Evolutionary conservation across 495 filamentous ascomycete genomes (phyloP).

Genomic region (Trichoderma asperelloides): DNA sequence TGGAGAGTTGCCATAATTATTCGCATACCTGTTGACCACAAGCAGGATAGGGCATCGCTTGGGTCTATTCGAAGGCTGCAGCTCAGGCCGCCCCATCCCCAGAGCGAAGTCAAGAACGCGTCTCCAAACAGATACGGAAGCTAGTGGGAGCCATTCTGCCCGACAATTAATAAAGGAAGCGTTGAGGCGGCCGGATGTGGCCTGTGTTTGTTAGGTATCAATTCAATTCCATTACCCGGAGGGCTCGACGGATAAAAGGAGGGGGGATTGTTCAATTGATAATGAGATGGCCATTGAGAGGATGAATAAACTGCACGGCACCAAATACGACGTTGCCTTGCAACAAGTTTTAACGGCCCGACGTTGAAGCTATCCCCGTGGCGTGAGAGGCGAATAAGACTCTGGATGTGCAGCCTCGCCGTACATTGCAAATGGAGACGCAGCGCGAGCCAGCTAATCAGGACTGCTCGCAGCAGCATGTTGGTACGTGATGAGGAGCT

Average conservation of each 20-base stretch:
- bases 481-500: conserved; percentile 2
- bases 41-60: neutral
- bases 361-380: neutral
- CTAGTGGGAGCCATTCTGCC: neutral
- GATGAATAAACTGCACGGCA: neutral
- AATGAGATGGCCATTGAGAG: neutral
- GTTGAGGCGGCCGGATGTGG: neutral
- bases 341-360: neutral
- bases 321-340: neutral
- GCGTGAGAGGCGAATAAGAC: neutral
- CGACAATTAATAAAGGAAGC: neutral
- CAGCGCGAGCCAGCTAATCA: neutral
- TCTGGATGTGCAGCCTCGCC: neutral
- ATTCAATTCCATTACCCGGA: neutral
- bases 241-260: conserved; percentile 3
- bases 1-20: neutral
- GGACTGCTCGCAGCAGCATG: neutral
- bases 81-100: neutral
- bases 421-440: neutral
- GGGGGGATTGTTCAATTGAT: neutral
- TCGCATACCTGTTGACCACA: neutral
- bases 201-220: neutral
- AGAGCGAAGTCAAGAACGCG: neutral
- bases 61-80: neutral
- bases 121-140: neutral